Conservation (phyloP, 345 rosid species). For the Aegle marmelos region DNA sequence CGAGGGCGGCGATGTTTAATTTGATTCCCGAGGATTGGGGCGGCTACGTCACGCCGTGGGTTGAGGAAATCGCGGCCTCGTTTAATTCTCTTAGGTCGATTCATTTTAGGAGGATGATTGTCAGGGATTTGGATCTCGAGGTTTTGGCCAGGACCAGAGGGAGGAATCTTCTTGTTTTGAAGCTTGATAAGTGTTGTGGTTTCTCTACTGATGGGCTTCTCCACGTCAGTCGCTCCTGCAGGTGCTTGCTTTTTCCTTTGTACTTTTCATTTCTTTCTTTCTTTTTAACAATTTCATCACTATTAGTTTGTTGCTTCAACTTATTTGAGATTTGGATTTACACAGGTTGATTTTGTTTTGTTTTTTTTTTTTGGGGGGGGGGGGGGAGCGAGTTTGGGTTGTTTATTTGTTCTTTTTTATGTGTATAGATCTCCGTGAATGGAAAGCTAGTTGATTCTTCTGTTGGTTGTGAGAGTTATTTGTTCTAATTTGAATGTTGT, state of each 20-base stretch:
- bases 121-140: slow-evolving; percentile 74
- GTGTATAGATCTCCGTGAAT: too few species aligned
- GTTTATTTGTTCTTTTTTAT: background rate
- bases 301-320: background rate
- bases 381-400: background rate
- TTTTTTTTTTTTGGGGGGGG: too few species aligned
- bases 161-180: slow-evolving; percentile 47
- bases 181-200: slow-evolving; percentile 89
- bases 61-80: slow-evolving; percentile 43
- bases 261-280: background rate
- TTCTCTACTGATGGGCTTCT: slow-evolving; percentile 83
- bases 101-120: slow-evolving; percentile 87
- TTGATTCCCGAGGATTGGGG: slow-evolving; percentile 97
- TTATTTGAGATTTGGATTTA: background rate
- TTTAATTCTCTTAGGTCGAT: slow-evolving; percentile 58
- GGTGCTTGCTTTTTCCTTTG: slow-evolving; percentile 31
- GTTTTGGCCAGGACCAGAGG: slow-evolving; percentile 46
- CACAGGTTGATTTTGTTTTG: background rate
- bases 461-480: background rate
- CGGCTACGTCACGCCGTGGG: slow-evolving; percentile 78
- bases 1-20: slow-evolving; percentile 93
- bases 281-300: background rate
- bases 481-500: background rate
- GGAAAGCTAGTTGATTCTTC: background rate
- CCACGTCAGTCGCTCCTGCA: slow-evolving; percentile 66